Evolutionary conservation across 108 stramenopile genomes (phyloP).

Genomic region (Nitzschia sp.): DNA sequence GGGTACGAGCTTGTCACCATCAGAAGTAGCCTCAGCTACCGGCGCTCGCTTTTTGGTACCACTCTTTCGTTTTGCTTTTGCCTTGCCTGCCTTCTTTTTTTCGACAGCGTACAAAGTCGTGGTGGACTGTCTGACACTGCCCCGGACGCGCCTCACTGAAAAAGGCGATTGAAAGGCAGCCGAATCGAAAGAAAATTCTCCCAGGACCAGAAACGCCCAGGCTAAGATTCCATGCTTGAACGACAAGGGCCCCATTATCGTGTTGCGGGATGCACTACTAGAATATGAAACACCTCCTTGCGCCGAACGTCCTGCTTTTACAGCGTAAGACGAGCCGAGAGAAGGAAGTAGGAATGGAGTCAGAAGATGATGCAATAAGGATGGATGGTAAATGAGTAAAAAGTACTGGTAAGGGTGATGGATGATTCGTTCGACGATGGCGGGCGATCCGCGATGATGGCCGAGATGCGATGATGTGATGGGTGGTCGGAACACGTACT

Average conservation of each 20-base stretch:
- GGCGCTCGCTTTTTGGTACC: background rate
- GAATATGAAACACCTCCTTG: too few species aligned
- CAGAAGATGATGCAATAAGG: too few species aligned
- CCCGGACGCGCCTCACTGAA: background rate
- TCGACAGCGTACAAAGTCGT: background rate
- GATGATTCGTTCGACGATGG: too few species aligned
- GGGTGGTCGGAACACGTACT: too few species aligned
- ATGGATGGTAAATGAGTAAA: too few species aligned
- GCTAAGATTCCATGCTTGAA: background rate
- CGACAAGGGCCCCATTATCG: background rate
- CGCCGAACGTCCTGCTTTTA: too few species aligned
- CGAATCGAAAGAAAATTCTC: background rate
- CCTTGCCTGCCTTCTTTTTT: background rate
- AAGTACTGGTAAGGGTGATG: too few species aligned
- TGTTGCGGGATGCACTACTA: too few species aligned
- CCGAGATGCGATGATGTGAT: too few species aligned
- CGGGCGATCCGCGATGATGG: too few species aligned
- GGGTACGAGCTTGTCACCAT: background rate
- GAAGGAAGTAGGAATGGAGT: too few species aligned
- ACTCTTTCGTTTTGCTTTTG: background rate
- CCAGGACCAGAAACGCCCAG: background rate
- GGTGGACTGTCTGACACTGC: background rate
- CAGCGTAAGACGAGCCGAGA: too few species aligned
- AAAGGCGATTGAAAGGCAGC: background rate
- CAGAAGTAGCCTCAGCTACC: background rate